Base-by-base conservation (phyloP, 2,329 filamentous ascomycete species). In the Talaromyces sp. region DNA sequence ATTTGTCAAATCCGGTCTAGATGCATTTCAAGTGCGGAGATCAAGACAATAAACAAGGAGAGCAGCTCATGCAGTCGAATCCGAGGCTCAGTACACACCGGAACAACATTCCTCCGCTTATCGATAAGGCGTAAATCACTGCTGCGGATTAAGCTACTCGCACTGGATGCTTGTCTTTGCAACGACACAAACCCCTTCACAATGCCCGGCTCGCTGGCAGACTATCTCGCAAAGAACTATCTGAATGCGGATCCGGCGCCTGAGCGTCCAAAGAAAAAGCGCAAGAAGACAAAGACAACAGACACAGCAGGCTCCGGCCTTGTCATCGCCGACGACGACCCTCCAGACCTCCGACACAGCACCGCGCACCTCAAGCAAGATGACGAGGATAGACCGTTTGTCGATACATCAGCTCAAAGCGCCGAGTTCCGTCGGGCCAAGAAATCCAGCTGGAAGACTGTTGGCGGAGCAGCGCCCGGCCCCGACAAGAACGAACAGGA, bases 211-310 rank as follows among this genome's bases (percentile, higher is more conserved):
- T 75, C 82, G 51, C 82, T 97, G 60, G 87, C 91, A 53, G 86
- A 86, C 67, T 99, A 97, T 68, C 84, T 99, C 32, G 92, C 93
- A 33, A 88, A 90, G 58, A 94, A 91, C 72, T 99, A 99, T 71
- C 86, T 99, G 45, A 89, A 82, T 1, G 85, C 86, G 36, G 85
- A 88, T 61, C 72, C 68, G 1, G 54, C 64, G 2, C 61, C 73
- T 5, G 68, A 74, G 77, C 76, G 73, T 67, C 75, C 73, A 67
- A 86, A 75, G 75, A 86, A 74, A 76, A 85, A 73, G 70, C 77
- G 81, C 65, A 83, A 81, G 78, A 77, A 75, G 57, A 78, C 76
- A 45, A 76, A 79, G 54, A 70, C 76, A 51, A 72, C 75, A 49
- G 77, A 69, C 19, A 74, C 79, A 16, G 75, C 77, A 46, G 66